Base-by-base conservation (phyloP, 495 filamentous ascomycete genomes). In the Pseudoneurospora amorphoporcata region DNA sequence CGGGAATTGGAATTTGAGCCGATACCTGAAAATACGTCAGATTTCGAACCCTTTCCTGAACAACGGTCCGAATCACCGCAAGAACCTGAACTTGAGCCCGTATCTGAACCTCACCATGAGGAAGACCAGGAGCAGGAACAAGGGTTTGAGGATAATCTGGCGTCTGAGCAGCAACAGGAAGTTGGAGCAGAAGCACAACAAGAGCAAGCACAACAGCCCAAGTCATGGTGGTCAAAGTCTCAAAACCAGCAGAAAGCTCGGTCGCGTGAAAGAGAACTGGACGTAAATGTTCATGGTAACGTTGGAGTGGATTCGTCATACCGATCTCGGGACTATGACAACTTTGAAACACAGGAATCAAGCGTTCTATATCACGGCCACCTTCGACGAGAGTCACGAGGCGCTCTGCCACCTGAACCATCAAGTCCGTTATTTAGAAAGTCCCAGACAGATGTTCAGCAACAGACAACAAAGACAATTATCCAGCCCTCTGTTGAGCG, bases 401-500 rank as follows among this genome's bases (percentile, higher is more conserved):
- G 53, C 53, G 32, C 23, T 65, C 53, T 65, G 29, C 53, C 53
- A 65, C 29, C 53, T 65, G 53, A 65, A 65, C 53, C 53, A 65
- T 65, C 53, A 35, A 65, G 53, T 65, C 53, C 53, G 53, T 17
- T 65, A 65, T 65, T 65, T 65, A 65, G 53, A 65, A 65, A 65
- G 35, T 65, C 53, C 29, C 53, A 65, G 53, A 65, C 53, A 65
- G 53, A 65, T 65, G 53, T 65, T 65, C 53, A 65, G 53, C 53
- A 65, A 17, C 53, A 65, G 53, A 65, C 53, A 3, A 69, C 69
- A 71, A 75, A 69, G 72, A 78, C 65, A 65, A 71, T 14, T 16
- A 77, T 80, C 47, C 77, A 79, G 77, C 78, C 78, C 78, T 82
- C 79, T 61, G 73, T 80, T 65, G 77, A 80, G 71, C 78, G 79